Conservation (phyloP, 192 early-diverging fungal genomes). For the Backusella liffmaniae region DNA sequence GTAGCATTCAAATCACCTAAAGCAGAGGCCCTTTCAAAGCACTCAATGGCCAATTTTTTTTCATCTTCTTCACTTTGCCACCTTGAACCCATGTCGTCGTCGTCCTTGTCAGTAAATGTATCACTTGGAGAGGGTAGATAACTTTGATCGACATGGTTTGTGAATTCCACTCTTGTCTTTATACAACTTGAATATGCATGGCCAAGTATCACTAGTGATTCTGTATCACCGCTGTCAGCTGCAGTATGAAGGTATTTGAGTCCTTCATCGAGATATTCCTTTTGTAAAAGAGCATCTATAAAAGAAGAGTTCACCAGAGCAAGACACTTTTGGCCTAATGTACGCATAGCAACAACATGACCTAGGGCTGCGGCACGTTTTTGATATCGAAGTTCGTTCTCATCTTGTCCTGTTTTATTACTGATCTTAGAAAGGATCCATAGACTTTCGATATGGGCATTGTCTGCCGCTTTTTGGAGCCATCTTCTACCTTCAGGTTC, state of each 20-base stretch:
- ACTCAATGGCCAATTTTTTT: constrained; percentile 12
- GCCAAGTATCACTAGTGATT: constrained; percentile 26
- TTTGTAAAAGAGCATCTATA: constrained; percentile 5
- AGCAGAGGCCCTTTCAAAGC: constrained; percentile 28
- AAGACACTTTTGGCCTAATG: constrained; percentile 5
- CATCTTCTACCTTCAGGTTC: constrained; percentile 16
- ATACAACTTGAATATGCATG: constrained; percentile 19
- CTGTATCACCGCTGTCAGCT: constrained; percentile 18
- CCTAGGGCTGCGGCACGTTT: constrained; percentile 11
- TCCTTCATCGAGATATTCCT: constrained; percentile 5
- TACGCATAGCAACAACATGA: constrained; percentile 23
- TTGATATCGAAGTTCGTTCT: not conserved
- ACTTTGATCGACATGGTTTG: not conserved
- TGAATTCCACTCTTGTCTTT: not conserved
- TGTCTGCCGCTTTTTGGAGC: constrained; percentile 14
- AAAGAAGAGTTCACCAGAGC: not conserved
- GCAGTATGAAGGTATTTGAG: constrained; percentile 12
- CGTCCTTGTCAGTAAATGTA: not conserved
- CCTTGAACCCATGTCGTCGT: not conserved
- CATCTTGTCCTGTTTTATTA: not conserved
- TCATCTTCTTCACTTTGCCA: constrained; percentile 11
- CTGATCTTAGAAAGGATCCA: not conserved
- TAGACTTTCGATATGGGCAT: not conserved
- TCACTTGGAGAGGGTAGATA: not conserved
- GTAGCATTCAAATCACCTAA: constrained; percentile 31